Percentiles rank a stretch among this genome's conserved stretches.
These are phyloP conservation scores for Hygrocybe coccinea DNA, from an alignment of 768 basidiomycete species.

Conservation along the genomic window DNA sequence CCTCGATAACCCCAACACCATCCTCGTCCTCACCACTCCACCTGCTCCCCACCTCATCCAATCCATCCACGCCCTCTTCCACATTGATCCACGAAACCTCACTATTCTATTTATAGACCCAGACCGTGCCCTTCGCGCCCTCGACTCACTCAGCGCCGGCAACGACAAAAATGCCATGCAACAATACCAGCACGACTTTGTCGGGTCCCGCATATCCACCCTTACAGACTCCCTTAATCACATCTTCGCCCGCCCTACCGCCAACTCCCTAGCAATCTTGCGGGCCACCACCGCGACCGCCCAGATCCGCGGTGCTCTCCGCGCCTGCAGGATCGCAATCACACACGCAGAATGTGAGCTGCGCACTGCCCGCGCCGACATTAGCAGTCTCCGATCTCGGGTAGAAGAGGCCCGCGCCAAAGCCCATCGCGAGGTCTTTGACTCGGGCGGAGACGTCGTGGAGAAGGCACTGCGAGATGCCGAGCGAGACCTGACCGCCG, in stretches of 20 bases:
- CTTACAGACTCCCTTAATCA: slow-evolving; percentile 39
- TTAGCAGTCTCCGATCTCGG: slow-evolving; percentile 34
- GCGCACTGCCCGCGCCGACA: slow-evolving; percentile 30
- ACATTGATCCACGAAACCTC: slow-evolving; percentile 8
- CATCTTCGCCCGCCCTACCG: slow-evolving; percentile 8
- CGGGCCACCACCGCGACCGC: slow-evolving; percentile 28
- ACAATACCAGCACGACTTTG: slow-evolving; percentile 57
- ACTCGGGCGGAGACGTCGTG: slow-evolving; percentile 24
- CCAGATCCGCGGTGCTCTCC: slow-evolving; percentile 39
- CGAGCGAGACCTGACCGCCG: slow-evolving; percentile 32
- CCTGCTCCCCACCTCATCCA: slow-evolving; percentile 20
- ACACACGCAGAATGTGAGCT: slow-evolving; percentile 28
- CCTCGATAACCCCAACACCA: slow-evolving; percentile 38
- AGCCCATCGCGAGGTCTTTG: slow-evolving; percentile 36
- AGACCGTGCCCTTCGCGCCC: slow-evolving; percentile 50
- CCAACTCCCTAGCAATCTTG: too few relatives aligned
- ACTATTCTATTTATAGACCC: slow-evolving; percentile 53
- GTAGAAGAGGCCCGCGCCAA: slow-evolving; percentile 38
- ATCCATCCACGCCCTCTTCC: slow-evolving; percentile 18
- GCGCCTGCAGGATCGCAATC: slow-evolving; percentile 33
- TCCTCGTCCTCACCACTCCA: slow-evolving; percentile 40
- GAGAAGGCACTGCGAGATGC: slow-evolving; percentile 35
- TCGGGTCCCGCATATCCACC: slow-evolving; percentile 53
- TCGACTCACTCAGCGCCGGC: slow-evolving; percentile 43
- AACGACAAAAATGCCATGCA: slow-evolving; percentile 54